Evolutionary conservation across 192 early-diverging fungal genomes (phyloP), one percentile per base, ranked within the genome.

Genomic region (Coemansia sp.): DNA sequence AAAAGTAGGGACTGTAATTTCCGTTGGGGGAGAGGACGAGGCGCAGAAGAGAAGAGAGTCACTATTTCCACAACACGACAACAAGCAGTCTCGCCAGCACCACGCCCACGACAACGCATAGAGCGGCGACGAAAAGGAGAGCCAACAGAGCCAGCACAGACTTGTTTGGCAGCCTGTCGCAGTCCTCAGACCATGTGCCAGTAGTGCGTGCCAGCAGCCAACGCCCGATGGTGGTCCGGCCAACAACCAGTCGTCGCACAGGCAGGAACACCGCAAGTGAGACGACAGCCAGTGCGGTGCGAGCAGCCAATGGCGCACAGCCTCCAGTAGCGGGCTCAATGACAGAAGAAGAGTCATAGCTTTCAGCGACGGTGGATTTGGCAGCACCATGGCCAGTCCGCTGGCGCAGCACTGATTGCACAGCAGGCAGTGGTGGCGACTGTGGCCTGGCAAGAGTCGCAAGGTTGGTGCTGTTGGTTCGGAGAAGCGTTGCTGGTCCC

Each of bases 231-330:
- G n/a, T 24, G 4, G 18, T 52, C 10, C 37, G 18, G 17, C 64
- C 76, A 62, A 79, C 36, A 8, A 66, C 61, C 44, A 73, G 41
- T 12, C 70, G 76, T 3, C 76, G 67, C 57, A 74, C 57, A 7
- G 76, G 76, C 41, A 80, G 59, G 41, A 70, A 67, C 36, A 61
- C 57, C 43, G 76, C 71, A 65, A 61, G 40, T 38, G 27, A 39
- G 22, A 64, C 37, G 38, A 29, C 24, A 3, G 15, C 19, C 4
- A 15, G 18, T 11, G 54, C 37, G 43, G 36, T 22, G 11, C 17
- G 12, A 1, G 48, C 58, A 19, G 27, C 26, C 26, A 40, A 17
- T 19, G 48, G 50, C 21, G 26, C n/a, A 5, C 27, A 48, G n/a
- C 56, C 14, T n/a, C 12, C 27, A 37, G 3, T 54, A 35, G 17